phyloP scores from a whole-genome alignment of 139 green algal species.

The Volvox reticuliferus region DNA sequence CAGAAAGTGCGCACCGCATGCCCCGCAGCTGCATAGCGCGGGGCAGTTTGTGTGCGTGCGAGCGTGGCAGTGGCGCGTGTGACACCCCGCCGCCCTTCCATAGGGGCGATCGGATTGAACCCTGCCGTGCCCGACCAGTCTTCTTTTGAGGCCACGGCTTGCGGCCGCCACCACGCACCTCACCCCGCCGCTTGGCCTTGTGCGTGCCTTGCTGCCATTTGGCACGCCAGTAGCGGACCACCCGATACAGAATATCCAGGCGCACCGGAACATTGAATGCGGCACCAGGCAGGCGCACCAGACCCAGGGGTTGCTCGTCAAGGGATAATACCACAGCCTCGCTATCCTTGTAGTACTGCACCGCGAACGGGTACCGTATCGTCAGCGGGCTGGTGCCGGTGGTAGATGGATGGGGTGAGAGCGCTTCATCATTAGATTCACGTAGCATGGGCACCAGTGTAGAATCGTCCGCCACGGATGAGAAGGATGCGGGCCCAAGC shows the following conservation, averaged over 20 bases:
- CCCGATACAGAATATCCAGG: constrained; percentile 89
- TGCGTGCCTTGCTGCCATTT: constrained; percentile 92
- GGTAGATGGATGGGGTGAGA: constrained; percentile 37
- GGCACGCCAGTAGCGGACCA: constrained; percentile 91
- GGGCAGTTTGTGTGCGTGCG: constrained; percentile 80
- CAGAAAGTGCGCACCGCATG: constrained; percentile 89
- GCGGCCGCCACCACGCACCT: constrained; percentile 91
- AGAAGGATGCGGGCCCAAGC: background rate
- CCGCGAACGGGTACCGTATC: constrained; percentile 47
- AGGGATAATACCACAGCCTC: constrained; percentile 53
- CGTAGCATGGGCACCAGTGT: background rate
- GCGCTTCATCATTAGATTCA: constrained; percentile 5
- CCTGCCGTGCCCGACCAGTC: constrained; percentile 89
- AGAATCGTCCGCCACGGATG: background rate
- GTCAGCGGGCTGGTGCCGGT: constrained; percentile 32
- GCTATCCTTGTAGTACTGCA: constrained; percentile 48
- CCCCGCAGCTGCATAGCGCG: constrained; percentile 65
- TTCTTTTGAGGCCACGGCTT: constrained; percentile 98
- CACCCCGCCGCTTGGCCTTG: constrained; percentile 70
- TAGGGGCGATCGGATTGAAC: constrained; percentile 83
- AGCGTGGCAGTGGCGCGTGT: constrained; percentile 83
- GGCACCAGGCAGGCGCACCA: constrained; percentile 54
- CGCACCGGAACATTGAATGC: constrained; percentile 78
- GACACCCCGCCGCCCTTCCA: constrained; percentile 85
- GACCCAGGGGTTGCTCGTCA: constrained; percentile 29